phyloP scores from a whole-genome alignment of 805 yeast species.

The Candida jianshihensis region DNA sequence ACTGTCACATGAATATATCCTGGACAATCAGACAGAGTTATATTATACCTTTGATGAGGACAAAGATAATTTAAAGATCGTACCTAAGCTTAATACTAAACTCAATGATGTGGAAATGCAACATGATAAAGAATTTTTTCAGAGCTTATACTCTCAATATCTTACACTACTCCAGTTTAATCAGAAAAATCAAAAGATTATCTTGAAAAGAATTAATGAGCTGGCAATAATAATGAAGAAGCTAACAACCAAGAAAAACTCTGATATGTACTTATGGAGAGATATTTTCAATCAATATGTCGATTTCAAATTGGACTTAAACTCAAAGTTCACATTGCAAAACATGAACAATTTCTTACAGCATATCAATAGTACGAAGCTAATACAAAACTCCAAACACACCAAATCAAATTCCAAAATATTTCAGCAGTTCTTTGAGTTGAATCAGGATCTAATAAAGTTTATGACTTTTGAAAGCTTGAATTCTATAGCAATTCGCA shows the following conservation, averaged over 20 bases:
- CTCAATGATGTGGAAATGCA: too few relatives aligned
- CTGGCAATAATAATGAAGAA: slow-evolving; percentile 27
- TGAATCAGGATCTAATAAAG: slow-evolving; percentile 50
- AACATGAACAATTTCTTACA: slow-evolving; percentile 37
- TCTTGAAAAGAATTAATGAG: slow-evolving; percentile 5
- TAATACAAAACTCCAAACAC: slow-evolving; percentile 32
- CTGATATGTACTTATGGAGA: slow-evolving; percentile 65
- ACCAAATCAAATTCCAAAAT: slow-evolving; percentile 37
- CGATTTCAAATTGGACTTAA: slow-evolving; percentile 60
- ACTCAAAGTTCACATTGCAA: slow-evolving; percentile 36
- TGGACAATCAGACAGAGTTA: slow-evolving; percentile 3
- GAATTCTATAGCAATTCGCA: slow-evolving; percentile 56
- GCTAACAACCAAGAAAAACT: slow-evolving; percentile 27
- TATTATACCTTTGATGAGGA: slow-evolving; percentile 16
- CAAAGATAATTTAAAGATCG: slow-evolving; percentile 5
- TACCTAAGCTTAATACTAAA: too few relatives aligned
- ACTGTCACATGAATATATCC: slow-evolving; percentile 35
- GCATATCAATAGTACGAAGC: slow-evolving; percentile 34
- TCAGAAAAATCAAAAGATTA: slow-evolving; percentile 39
- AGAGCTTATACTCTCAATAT: slow-evolving; percentile 11
- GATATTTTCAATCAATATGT: slow-evolving; percentile 57
- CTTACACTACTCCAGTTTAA: slow-evolving; percentile 29
- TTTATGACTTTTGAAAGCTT: slow-evolving; percentile 54
- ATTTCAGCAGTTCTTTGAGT: slow-evolving; percentile 41
- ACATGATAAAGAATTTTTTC: slow-evolving; percentile 14